Percentiles rank a stretch among this genome's conserved stretches.
Evolutionary conservation across 495 filamentous ascomycete species (phyloP).

Genomic region (Talaromyces ruber): DNA sequence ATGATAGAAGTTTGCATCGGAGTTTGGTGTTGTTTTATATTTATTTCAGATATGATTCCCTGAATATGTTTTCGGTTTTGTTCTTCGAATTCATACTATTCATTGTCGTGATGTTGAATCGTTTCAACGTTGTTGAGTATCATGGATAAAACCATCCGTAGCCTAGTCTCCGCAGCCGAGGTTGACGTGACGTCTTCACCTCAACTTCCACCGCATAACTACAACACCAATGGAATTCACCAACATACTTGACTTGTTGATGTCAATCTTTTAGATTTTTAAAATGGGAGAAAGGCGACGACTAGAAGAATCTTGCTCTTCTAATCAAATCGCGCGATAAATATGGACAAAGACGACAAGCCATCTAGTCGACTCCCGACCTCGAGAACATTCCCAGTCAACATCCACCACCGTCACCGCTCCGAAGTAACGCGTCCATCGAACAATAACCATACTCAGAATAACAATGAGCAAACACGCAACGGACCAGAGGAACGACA

Average conservation of each 20-base stretch:
- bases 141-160: no score
- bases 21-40: slow-evolving; percentile 4
- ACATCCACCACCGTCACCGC: slow-evolving; percentile 5
- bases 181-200: not conserved
- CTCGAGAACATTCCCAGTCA: slow-evolving; percentile 1
- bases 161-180: not conserved
- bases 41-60: not conserved
- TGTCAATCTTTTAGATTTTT: no score
- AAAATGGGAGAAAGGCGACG: no score
- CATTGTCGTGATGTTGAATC: not conserved
- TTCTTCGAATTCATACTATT: not conserved
- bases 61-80: not conserved
- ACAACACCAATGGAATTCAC: no score
- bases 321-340: not conserved
- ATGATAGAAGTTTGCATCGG: not conserved
- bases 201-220: not conserved
- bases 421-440: not conserved
- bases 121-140: not conserved
- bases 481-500: slow-evolving; percentile 6
- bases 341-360: not conserved
- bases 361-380: slow-evolving; percentile 3
- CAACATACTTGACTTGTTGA: no score
- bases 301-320: no score
- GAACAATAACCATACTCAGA: not conserved
- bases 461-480: not conserved